Evolutionary conservation across 2,329 filamentous ascomycete species (phyloP), one percentile per base, ranked within the genome.

Genomic region (Pseudocercospora crystallina): DNA sequence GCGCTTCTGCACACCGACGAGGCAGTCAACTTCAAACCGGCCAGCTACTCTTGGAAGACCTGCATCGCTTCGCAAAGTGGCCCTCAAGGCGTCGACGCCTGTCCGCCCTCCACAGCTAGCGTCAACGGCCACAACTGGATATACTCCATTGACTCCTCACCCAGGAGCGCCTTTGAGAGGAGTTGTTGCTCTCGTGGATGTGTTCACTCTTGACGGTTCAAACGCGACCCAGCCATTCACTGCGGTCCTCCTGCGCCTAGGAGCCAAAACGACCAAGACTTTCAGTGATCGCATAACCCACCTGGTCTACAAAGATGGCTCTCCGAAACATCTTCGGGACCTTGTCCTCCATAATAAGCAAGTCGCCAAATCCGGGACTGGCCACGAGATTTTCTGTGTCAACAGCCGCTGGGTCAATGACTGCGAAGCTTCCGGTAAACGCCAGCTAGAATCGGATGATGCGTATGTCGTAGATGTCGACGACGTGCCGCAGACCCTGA

Each of bases 291-390:
- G 62, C 17, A 59, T 70, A 14, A 70, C 67, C 2, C 68, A 71
- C 36, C 63, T 71, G 9, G 58, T 71, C 36, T 71, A 66, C 65
- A 71, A 71, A 45, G 67, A 71, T 39, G 68, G 68, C 5, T 66
- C 65, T 13, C 67, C 67, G 1, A 63, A 62, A 4, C 66, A 65
- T 2, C 56, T 71, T 9, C 64, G 68, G 42, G 59, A 61, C 15
- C 61, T 71, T 8, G 60, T 64, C 2, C 31, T 65, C 2, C 63
- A 65, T 56, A 68, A 69, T 56, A 65, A 65, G 43, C 61, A 65
- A 11, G 52, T 64, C 17, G 50, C 54, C 11, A 53, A 54, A 35
- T 54, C 17, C 14, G 58, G 54, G 9, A 53, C 51, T 15, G 66
- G 61, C 12, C 51, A 54, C 9, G 45, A 57, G 26, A 58, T 71